Base-by-base conservation (phyloP, 176 grass and related monocot genomes). In the Ananas comosus region DNA sequence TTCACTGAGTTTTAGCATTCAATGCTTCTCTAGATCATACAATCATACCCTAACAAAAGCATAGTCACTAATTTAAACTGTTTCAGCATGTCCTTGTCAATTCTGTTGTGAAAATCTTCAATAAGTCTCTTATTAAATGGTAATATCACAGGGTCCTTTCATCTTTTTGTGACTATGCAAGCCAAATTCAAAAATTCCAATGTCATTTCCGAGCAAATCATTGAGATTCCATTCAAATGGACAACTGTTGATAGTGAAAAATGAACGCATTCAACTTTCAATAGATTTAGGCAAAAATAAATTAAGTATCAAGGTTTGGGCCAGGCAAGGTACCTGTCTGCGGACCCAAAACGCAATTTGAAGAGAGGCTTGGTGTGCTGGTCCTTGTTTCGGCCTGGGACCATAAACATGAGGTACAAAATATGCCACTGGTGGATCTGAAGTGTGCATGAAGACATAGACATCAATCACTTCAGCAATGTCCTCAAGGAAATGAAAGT, bases 61-160 rank as follows among this genome's bases (percentile, higher is more conserved):
- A 16, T n/a, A 48, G 28, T 48, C 65, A 49, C 65, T 67, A 67
- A 42, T 67, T 67, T 67, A 33, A 67, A 67, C 48, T 67, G 29
- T 67, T 67, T 67, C 29, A 11, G 0, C 29, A 67, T 67, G 65
- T 67, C 65, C 9, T 67, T 49, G 33, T 67, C 29, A 16, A 67
- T 67, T 48, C 13, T 67, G 42, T 10, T 67, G 65, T 33, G 48
- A 16, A 67, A 67, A 33, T 67, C 33, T 19, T 67, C 42, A 12
- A 67, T 16, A 47, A 33, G 33, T 33, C 28, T 49, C 65, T 19
- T 67, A 13, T 67, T 67, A 33, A 33, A 67, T 49, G 65, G 48
- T 16, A 67, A 33, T 13, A 67, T 67, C 28, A 67, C 65, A 67
- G 65, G 33, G 65, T 67, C 65, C 65, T 67, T 67, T 67, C 65